Evolutionary conservation across 257 asterid genomes (phyloP).

Genomic region (Solanum verrucosum): DNA sequence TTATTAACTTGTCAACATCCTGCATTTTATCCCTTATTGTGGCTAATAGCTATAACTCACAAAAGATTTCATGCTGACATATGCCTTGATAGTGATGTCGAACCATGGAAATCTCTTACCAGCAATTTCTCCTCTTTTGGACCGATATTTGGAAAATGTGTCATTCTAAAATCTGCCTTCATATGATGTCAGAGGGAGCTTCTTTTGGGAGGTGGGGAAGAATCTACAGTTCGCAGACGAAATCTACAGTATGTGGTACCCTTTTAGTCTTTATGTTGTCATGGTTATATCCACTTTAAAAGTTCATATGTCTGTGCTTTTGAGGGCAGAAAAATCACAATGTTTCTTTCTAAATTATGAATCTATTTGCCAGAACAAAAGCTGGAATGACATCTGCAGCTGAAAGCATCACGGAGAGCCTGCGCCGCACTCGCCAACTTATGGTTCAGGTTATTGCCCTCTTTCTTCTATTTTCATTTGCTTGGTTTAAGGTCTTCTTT

Average conservation of each 20-base stretch:
- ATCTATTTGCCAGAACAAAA: conserved; percentile 52
- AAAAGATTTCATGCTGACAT: not conserved
- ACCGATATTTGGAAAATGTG: not conserved
- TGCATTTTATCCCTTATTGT: not conserved
- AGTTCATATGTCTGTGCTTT: not conserved
- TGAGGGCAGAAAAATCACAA: not conserved
- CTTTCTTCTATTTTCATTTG: not conserved
- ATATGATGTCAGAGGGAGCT: conserved; percentile 64
- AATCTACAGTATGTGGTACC: conserved; percentile 59
- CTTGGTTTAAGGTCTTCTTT: not conserved
- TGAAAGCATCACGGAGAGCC: conserved; percentile 93
- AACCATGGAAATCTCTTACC: not conserved
- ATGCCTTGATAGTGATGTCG: not conserved
- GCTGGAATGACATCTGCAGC: conserved; percentile 99
- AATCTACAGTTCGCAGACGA: conserved; percentile 84
- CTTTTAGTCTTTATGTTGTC: not conserved
- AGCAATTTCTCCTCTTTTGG: not conserved
- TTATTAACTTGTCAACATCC: not conserved
- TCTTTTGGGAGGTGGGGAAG: conserved; percentile 95
- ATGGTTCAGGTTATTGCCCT: conserved; percentile 79
- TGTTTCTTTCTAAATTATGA: not conserved
- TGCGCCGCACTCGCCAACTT: conserved; percentile 86
- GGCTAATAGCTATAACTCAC: not conserved
- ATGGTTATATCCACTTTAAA: not conserved
- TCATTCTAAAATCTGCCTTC: conserved; percentile 3